Conservation (phyloP, 768 basidiomycete genomes). For the Hypholoma fasciculare region DNA sequence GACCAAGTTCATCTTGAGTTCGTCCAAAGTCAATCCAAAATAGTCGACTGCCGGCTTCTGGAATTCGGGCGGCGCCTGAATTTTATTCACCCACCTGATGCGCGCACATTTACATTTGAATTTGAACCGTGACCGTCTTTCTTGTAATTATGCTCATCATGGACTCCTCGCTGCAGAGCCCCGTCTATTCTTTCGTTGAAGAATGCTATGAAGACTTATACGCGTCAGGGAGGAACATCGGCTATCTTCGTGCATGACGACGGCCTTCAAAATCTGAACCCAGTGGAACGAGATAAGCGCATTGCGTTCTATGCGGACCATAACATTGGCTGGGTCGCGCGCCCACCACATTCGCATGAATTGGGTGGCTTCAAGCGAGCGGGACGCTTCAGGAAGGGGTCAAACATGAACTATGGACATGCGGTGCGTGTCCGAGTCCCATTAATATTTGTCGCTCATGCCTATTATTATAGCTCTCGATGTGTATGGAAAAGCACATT, state of each 20-base stretch:
- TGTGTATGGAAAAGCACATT: conserved; percentile 42
- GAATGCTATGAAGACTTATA: conserved; percentile 86
- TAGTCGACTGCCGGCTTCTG: too few relatives aligned
- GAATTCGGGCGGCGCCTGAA: too few relatives aligned
- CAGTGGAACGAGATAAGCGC: conserved; percentile 63
- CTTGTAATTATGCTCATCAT: too few relatives aligned
- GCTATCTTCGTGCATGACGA: conserved; percentile 85
- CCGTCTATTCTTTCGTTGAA: conserved; percentile 80
- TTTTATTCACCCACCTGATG: too few relatives aligned
- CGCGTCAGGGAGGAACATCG: conserved; percentile 82
- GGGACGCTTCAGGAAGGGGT: conserved; percentile 88
- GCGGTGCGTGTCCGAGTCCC: conserved; percentile 56
- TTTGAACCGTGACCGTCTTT: too few relatives aligned
- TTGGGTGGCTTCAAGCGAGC: conserved; percentile 91
- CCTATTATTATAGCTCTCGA: too few relatives aligned
- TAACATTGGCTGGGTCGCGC: conserved; percentile 75
- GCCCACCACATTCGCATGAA: conserved; percentile 68
- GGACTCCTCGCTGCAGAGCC: conserved; percentile 13
- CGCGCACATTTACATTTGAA: too few relatives aligned
- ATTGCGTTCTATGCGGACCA: conserved; percentile 79
- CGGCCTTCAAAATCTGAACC: conserved; percentile 69
- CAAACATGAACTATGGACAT: conserved; percentile 74
- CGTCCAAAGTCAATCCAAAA: too few relatives aligned
- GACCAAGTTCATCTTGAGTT: too few relatives aligned
- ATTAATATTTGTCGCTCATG: too few relatives aligned